Evolutionary conservation across 495 filamentous ascomycete genomes (phyloP), one percentile per base, ranked within the genome.

Genomic region (Aspergillus indologenus): DNA sequence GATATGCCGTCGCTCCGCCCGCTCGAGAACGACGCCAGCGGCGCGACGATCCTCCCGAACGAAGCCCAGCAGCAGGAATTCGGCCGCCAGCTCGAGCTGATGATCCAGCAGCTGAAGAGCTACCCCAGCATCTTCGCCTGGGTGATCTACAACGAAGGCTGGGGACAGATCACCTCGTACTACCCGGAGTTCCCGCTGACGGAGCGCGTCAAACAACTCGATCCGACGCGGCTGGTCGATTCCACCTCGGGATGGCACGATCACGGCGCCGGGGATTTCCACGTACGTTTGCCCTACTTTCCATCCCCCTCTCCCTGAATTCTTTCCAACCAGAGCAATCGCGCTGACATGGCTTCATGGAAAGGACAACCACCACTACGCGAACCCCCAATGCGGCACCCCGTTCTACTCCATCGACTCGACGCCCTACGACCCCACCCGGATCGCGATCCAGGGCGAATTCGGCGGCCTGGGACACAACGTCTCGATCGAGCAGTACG

Each of bases 301-400:
- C 15, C 46, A 20, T 23, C 54, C 40, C 15, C 42, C 34, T 14
- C 24, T 63, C 11, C 8, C 5, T n/a, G 23, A n/a, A n/a, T n/a
- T n/a, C n/a, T n/a, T n/a, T n/a, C n/a, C n/a, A n/a, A n/a, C n/a
- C n/a, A n/a, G n/a, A n/a, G n/a, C n/a, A n/a, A n/a, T n/a, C n/a
- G n/a, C n/a, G n/a, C n/a, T n/a, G n/a, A n/a, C n/a, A n/a, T n/a
- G n/a, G n/a, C n/a, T n/a, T n/a, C n/a, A n/a, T n/a, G n/a, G n/a
- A n/a, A n/a, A 78, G 83, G 85, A 89, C 61, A 88, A 88, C 61
- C 86, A 89, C 62, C 84, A 89, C 65, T 89, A 89, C 65, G 81
- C 86, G 3, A 83, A 87, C 61, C 84, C 86, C 0, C 86, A 88
- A 69, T 89, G 86, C 56, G 86, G 86, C 18, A 81, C 83, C 0